phyloP scores from a whole-genome alignment of 805 yeast genomes.

The Schwanniomyces yamadae region DNA sequence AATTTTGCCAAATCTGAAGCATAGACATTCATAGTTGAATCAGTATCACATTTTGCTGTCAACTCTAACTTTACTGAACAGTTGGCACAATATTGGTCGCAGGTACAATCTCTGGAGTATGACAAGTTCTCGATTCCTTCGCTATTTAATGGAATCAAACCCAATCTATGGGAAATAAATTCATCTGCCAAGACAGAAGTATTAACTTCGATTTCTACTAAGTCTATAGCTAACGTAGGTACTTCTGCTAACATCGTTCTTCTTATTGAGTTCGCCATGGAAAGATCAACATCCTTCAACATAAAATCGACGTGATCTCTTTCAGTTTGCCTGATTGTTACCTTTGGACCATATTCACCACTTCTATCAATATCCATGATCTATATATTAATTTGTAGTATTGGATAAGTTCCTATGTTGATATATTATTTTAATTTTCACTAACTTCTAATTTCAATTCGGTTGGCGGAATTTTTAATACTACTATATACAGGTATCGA shows the following conservation, averaged over 20 bases:
- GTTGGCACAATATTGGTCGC: constrained; percentile 95
- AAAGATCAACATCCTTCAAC: constrained; percentile 78
- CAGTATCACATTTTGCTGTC: constrained; percentile 87
- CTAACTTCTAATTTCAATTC: neutral
- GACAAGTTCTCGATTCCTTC: constrained; percentile 79
- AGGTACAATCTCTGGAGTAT: constrained; percentile 93
- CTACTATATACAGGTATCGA: no score
- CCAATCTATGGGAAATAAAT: constrained; percentile 90
- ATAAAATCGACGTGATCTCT: constrained; percentile 89
- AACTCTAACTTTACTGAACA: constrained; percentile 87
- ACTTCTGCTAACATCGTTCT: constrained; percentile 94
- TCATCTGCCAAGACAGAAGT: constrained; percentile 97
- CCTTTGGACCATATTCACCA: constrained; percentile 60
- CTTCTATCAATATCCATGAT: constrained; percentile 25
- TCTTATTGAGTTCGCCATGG: constrained; percentile 89
- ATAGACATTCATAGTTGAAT: constrained; percentile 84
- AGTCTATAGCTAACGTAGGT: constrained; percentile 94
- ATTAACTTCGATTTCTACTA: constrained; percentile 90
- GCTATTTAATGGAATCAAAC: constrained; percentile 85
- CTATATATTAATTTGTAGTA: neutral
- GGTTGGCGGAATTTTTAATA: no score
- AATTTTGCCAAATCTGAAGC: constrained; percentile 67
- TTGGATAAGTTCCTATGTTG: neutral
- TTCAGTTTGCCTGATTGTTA: constrained; percentile 84
- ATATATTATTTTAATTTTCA: neutral